phyloP scores from a whole-genome alignment of 305 asterid species.

The Solanum aculeatissimum region DNA sequence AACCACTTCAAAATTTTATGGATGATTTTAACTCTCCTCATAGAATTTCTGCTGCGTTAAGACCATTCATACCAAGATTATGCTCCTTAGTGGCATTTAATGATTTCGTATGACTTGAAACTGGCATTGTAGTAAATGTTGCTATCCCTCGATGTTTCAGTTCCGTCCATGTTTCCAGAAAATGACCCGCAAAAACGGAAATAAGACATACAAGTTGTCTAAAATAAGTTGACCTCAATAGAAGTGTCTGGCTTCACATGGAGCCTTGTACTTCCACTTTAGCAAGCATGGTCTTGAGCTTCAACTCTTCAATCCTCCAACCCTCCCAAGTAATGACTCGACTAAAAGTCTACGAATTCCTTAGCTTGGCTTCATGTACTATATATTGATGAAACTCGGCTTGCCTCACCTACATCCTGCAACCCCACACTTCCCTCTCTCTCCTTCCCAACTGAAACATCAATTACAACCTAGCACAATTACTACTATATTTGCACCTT shows the following conservation, averaged over 20 bases:
- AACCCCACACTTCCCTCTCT: neutral
- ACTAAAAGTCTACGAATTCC: neutral
- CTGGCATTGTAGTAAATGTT: neutral
- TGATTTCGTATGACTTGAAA: neutral
- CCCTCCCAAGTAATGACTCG: neutral
- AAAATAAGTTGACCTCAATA: too few species aligned
- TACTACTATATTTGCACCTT: neutral
- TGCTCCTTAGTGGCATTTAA: neutral
- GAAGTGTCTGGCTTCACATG: too few species aligned
- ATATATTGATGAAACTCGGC: neutral
- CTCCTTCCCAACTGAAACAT: neutral
- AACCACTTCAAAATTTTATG: too few species aligned
- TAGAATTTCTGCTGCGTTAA: too few species aligned
- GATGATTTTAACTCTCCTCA: too few species aligned
- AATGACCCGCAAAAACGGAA: neutral
- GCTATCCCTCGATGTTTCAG: neutral
- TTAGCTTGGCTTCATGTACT: neutral
- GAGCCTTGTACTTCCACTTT: too few species aligned
- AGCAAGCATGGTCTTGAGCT: too few species aligned
- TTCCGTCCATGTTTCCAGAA: neutral
- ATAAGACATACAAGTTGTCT: too few species aligned
- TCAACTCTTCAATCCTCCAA: neutral
- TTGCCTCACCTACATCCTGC: neutral
- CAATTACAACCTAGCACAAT: neutral
- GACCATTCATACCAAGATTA: too few species aligned